Conservation (phyloP, 108 stramenopile genomes). For the Pseudonitzschia delicatissima region DNA sequence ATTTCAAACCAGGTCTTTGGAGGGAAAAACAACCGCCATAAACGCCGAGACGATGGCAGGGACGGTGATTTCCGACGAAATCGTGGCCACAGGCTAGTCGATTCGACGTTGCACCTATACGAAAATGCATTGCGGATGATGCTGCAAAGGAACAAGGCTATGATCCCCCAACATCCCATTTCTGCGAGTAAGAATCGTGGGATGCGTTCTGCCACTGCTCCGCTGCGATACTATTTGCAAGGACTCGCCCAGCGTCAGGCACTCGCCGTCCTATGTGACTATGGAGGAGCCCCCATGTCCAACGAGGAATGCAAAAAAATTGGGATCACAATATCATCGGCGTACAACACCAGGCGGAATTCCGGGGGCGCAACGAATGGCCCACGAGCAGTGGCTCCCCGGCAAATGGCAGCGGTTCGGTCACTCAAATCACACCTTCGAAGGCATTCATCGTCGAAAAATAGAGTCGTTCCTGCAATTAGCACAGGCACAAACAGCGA, state of each 20-base stretch:
- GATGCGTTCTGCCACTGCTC: slow-evolving; percentile 73
- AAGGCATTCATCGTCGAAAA: slow-evolving; percentile 10
- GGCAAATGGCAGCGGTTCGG: slow-evolving; percentile 37
- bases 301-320: slow-evolving; percentile 55
- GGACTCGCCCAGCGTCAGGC: slow-evolving; percentile 77
- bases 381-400: neutral
- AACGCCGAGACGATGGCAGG: slow-evolving; percentile 27
- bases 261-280: slow-evolving; percentile 61
- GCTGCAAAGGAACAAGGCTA: neutral
- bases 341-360: neutral
- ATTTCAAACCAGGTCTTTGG: slow-evolving; percentile 37
- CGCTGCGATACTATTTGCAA: slow-evolving; percentile 81
- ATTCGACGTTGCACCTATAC: slow-evolving; percentile 71
- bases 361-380: neutral
- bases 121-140: slow-evolving; percentile 36
- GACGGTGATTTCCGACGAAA: slow-evolving; percentile 69
- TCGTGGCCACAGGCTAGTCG: slow-evolving; percentile 74
- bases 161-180: neutral
- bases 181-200: slow-evolving; percentile 44
- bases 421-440: slow-evolving; percentile 24
- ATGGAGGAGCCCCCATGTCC: slow-evolving; percentile 58
- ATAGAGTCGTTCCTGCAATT: slow-evolving; percentile 36
- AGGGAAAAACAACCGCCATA: neutral
- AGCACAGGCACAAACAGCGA: slow-evolving; percentile 67
- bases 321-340: slow-evolving; percentile 10